Base-by-base conservation (phyloP, 495 filamentous ascomycete genomes). In the Penicillium ucsense region DNA sequence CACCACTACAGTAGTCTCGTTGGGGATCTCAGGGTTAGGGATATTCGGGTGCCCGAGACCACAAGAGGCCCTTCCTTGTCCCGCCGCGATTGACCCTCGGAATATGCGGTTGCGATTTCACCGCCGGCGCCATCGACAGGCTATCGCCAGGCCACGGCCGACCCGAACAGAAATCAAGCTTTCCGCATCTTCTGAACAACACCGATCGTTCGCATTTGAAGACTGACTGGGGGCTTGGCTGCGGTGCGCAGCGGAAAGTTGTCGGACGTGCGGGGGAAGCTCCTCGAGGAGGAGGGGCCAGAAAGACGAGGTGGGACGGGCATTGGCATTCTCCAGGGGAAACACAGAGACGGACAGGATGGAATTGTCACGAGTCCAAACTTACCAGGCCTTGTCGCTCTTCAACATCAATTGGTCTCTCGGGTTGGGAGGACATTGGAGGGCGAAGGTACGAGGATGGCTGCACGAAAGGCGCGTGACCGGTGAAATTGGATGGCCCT, bases 381-480 rank as follows among this genome's bases (percentile, higher is more conserved):
- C 86, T 79, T 66, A 96, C 91, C 78, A 97, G 78, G 61, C 86
- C 91, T 66, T 91, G 84, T 70, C 84, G 79, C 73, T 97, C 91
- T 72, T 95, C 91, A 67, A 78, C 81, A 67, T 97, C 90, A 52
- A 94, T 74, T 53, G 81, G 78, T 70, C 75, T 85, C 68, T 85
- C 73, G 60, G 81, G 63, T 52, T 85, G 71, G 61, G 81, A 66
- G 57, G 74, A 65, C 62, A 72, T 72, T 70, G 76, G 73, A 63
- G 84, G 85, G 59, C 82, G 83, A 66, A 94, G 81, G 73, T 89
- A 95, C 41, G 86, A 88, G 48, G 85, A 84, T 56, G 88, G 90
- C 73, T 85, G 81, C 58, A 92, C 88, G 68, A 81, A 82, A 49
- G 56, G 65, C 64, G 74, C 71, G 69, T 75, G 74, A 72, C 67